Conservation (phyloP, 805 yeast species). For the Pichia phayaonensis region DNA sequence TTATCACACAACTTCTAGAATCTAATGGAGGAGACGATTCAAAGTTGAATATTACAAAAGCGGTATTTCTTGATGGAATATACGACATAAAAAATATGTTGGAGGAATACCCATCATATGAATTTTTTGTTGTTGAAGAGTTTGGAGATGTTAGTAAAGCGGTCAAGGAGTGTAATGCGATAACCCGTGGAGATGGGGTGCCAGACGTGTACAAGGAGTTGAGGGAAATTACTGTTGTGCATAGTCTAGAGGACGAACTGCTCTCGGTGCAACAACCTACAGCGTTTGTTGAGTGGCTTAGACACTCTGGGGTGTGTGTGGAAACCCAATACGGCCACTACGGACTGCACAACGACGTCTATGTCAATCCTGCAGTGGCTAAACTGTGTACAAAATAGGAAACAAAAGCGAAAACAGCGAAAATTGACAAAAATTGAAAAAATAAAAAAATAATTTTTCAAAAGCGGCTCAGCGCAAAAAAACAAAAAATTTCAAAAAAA, state of each 20-base stretch:
- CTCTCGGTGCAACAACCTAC: slow-evolving; percentile 44
- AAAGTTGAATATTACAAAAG: slow-evolving; percentile 16
- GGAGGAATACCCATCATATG: slow-evolving; percentile 55
- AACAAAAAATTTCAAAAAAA: background rate
- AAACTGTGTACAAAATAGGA: background rate
- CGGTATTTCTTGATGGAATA: slow-evolving; percentile 61
- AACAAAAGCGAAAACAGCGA: background rate
- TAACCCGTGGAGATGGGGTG: slow-evolving; percentile 6
- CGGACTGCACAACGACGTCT: slow-evolving; percentile 66
- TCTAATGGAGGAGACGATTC: no score
- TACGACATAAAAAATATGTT: slow-evolving; percentile 45
- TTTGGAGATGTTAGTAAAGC: slow-evolving; percentile 27
- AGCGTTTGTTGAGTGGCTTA: slow-evolving; percentile 31
- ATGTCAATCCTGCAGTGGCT: slow-evolving; percentile 22
- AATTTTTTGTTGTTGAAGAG: slow-evolving; percentile 51
- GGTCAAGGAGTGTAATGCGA: slow-evolving; percentile 13
- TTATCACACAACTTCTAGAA: slow-evolving; percentile 46
- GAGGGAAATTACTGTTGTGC: slow-evolving; percentile 36
- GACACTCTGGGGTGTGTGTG: slow-evolving; percentile 7
- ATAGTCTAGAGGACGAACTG: slow-evolving; percentile 63
- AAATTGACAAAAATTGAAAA: background rate
- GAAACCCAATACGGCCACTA: slow-evolving; percentile 29
- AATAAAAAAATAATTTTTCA: background rate
- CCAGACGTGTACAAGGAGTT: slow-evolving; percentile 7
- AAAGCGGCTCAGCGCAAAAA: background rate